A percentile compares a stretch with the other conserved stretches of the same genome.
Conservation (phyloP, 1,139 yeast genomes). For the Taiozyma sp. region DNA sequence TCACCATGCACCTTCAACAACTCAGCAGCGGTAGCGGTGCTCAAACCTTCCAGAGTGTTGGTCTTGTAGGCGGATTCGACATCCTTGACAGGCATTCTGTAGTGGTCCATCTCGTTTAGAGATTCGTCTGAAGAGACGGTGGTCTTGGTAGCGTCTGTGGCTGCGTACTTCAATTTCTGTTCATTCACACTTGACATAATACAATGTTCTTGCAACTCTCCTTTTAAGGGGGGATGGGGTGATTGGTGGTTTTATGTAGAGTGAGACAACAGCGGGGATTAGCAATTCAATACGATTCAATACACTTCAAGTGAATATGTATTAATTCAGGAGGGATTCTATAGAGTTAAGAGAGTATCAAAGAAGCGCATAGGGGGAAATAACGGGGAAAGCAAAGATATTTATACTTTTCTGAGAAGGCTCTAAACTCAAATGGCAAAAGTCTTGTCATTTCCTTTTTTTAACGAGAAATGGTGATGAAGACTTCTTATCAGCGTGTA, state of each 20-base stretch:
- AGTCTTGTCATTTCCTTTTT: neutral
- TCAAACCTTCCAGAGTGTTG: slow-evolving; percentile 44
- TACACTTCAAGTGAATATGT: neutral
- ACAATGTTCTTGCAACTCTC: neutral
- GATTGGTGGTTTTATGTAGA: too few species aligned
- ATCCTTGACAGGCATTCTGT: slow-evolving; percentile 25
- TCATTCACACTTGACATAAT: slow-evolving; percentile 14
- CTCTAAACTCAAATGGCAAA: neutral
- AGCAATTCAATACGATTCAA: neutral
- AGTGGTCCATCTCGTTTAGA: slow-evolving; percentile 18
- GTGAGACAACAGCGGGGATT: neutral
- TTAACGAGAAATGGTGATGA: neutral
- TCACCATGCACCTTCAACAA: slow-evolving; percentile 42
- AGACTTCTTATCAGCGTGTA: neutral
- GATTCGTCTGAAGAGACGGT: slow-evolving; percentile 6
- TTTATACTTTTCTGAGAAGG: neutral
- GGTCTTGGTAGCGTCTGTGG: slow-evolving; percentile 7
- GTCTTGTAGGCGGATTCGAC: slow-evolving; percentile 37
- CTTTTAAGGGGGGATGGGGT: neutral
- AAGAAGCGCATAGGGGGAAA: neutral
- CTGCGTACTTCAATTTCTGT: slow-evolving; percentile 6
- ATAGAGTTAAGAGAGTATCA: neutral
- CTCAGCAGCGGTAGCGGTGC: slow-evolving; percentile 20
- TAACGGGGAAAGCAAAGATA: neutral
- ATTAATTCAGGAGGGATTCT: neutral